A percentile compares a stretch with the other conserved stretches of the same genome.
phyloP scores from a whole-genome alignment of 2,329 filamentous ascomycete genomes.

The Fusarium udum region DNA sequence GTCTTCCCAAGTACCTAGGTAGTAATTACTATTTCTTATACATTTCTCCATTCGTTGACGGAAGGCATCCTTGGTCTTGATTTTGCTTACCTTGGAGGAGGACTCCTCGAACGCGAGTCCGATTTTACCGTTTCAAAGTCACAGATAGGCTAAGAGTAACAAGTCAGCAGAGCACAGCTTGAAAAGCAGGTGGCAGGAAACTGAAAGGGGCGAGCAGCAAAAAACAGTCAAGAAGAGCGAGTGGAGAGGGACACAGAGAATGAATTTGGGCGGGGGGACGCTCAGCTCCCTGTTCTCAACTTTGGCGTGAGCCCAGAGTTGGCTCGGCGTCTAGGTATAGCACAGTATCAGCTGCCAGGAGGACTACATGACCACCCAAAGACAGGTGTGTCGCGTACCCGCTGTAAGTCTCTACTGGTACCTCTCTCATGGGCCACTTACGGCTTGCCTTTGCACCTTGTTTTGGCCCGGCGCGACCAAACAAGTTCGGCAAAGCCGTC shows the following conservation, averaged over 20 bases:
- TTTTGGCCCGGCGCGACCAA: conserved; percentile 42
- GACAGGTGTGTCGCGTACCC: conserved; percentile 51
- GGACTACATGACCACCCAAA: conserved; percentile 47
- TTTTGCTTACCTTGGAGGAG: not conserved
- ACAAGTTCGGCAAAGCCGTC: conserved; percentile 40
- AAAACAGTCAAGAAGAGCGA: conserved; percentile 41
- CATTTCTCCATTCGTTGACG: not conserved
- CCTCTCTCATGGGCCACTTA: conserved; percentile 42
- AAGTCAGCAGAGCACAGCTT: conserved; percentile 16
- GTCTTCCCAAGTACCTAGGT: not conserved
- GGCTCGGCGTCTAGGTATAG: conserved; percentile 45
- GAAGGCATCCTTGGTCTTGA: not conserved
- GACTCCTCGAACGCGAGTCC: conserved; percentile 10
- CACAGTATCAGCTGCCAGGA: conserved; percentile 50
- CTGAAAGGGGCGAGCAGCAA: conserved; percentile 11
- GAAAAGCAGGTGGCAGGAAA: conserved; percentile 35
- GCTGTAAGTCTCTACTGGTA: conserved; percentile 49
- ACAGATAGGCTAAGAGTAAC: not conserved
- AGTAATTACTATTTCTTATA: not conserved
- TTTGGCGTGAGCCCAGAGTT: conserved; percentile 29
- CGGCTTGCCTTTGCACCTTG: conserved; percentile 39
- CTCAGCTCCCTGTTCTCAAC: conserved; percentile 44
- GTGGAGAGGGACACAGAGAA: conserved; percentile 41
- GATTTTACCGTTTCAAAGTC: conserved; percentile 1
- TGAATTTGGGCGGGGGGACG: conserved; percentile 44